These are phyloP conservation scores for Zygosaccharomyces sapae DNA, from an alignment of 1,139 yeast species.

Conservation along the genomic window DNA sequence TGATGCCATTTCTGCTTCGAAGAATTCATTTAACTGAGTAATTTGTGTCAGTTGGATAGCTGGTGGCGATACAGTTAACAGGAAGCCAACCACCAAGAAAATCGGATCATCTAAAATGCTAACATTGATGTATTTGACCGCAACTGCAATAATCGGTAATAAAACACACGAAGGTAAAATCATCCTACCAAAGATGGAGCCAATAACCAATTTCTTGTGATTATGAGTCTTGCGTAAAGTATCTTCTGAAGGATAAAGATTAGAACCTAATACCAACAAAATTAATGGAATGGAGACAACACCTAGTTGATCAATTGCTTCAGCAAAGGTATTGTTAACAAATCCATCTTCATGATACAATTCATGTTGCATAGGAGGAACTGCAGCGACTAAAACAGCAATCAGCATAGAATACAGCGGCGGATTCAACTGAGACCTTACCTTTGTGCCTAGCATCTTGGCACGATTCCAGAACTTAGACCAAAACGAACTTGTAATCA, in stretches of 20 bases:
- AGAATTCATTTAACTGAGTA: constrained; percentile 58
- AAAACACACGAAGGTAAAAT: constrained; percentile 62
- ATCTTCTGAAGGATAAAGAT: constrained; percentile 62
- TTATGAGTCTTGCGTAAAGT: constrained; percentile 62
- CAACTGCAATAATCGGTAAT: constrained; percentile 57
- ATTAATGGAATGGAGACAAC: constrained; percentile 84
- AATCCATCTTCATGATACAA: constrained; percentile 66
- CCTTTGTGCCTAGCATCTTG: constrained; percentile 3
- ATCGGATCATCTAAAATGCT: constrained; percentile 75
- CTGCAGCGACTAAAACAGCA: constrained; percentile 77
- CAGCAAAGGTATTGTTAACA: constrained; percentile 69
- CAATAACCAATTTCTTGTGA: constrained; percentile 57
- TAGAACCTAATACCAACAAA: constrained; percentile 70
- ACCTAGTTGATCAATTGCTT: constrained; percentile 75
- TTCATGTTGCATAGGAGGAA: constrained; percentile 61
- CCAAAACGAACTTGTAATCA: constrained; percentile 11
- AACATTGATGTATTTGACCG: constrained; percentile 58
- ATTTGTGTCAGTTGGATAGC: constrained; percentile 77
- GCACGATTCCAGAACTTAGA: constrained; percentile 13
- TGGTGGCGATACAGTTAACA: constrained; percentile 71
- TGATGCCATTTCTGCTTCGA: constrained; percentile 67
- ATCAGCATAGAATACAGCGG: constrained; percentile 90
- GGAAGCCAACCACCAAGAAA: constrained; percentile 65
- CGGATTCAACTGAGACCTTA: constrained; percentile 69
- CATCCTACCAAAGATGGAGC: constrained; percentile 69